Evolutionary conservation across 2,329 filamentous ascomycete species (phyloP), one percentile per base, ranked within the genome.

Genomic region (Nannizzia gypsea): DNA sequence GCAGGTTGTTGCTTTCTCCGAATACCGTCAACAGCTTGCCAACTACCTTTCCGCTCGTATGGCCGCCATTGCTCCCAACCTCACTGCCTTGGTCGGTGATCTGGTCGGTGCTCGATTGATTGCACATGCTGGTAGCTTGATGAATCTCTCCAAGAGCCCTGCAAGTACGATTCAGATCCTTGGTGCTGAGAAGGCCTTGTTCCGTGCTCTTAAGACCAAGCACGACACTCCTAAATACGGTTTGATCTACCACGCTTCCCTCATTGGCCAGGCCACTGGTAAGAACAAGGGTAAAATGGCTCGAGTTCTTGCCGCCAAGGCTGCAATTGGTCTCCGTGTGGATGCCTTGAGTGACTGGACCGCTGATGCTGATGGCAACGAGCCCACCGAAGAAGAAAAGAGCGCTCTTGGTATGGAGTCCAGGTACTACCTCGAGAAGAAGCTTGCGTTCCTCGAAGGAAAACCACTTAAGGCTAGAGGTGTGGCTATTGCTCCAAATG

Each of bases 221-320:
- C 92, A 97, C 76, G 90, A 96, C 71, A 99, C 93, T 42, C 93
- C 93, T 71, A 99, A 97, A 77, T 99, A 97, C 70, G 93, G 93
- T 82, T 82, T 95, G 65, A 89, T 95, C 73, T 95, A 93, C 78
- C 88, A 95, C 76, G 88, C 89, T 56, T 93, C 89, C 28, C 83
- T 99, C 52, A 95, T 99, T 65, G 95, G 93, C 50, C 93, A 99
- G 78, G 93, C 93, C 31, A 95, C 89, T 20, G 93, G 93, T 69
- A 92, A 90, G 80, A 97, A 97, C 81, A 99, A 99, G 86, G 93
- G 93, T 69, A 99, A 99, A 81, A 96, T 99, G 71, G 93, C 93
- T 46, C 89, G 93, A 82, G 90, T 96, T 80, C 83, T 99, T 63
- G 88, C 93, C 56, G 88, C 92, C 67, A 97, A 97, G 81, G 86